Evolutionary conservation across 768 basidiomycete species (phyloP).

Genomic region (Suillus fuscotomentosus): DNA sequence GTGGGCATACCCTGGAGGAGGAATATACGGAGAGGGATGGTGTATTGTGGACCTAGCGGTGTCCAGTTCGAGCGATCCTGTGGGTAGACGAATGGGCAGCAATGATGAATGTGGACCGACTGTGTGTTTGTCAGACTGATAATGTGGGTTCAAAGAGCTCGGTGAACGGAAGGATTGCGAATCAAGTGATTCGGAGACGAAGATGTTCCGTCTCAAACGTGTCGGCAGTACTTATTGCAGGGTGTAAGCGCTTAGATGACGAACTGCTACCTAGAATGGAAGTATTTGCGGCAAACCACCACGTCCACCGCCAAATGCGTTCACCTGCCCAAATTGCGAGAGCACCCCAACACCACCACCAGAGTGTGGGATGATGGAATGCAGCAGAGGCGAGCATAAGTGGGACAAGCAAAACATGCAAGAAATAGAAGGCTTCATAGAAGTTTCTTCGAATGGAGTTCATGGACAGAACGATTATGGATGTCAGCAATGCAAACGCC

Average conservation of each 20-base stretch:
- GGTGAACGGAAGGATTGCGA: slow-evolving; percentile 8
- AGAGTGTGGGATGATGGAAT: slow-evolving; percentile 64
- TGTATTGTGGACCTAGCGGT: background rate
- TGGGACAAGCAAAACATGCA: slow-evolving; percentile 64
- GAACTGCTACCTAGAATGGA: slow-evolving; percentile 33
- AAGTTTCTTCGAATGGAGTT: slow-evolving; percentile 47
- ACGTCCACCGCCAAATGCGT: slow-evolving; percentile 51
- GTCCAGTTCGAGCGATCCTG: slow-evolving; percentile 1
- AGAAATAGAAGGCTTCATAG: slow-evolving; percentile 65
- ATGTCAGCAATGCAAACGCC: slow-evolving; percentile 56
- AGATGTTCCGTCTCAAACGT: slow-evolving; percentile 26
- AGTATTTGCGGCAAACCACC: slow-evolving; percentile 62
- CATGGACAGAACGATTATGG: slow-evolving; percentile 52
- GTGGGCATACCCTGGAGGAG: slow-evolving; percentile 68
- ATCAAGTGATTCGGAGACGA: slow-evolving; percentile 11
- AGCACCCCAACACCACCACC: slow-evolving; percentile 69
- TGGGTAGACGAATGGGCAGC: background rate
- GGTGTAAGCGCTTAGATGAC: background rate
- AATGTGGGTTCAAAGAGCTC: slow-evolving; percentile 26
- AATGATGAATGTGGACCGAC: slow-evolving; percentile 5
- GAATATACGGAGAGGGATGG: slow-evolving; percentile 29
- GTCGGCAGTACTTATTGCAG: slow-evolving; percentile 10
- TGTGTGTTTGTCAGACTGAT: slow-evolving; percentile 12
- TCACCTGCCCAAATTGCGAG: slow-evolving; percentile 63
- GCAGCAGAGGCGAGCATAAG: slow-evolving; percentile 58